These are phyloP conservation scores for Ballota nigra DNA, from an alignment of 257 asterid species.

Conservation along the genomic window DNA sequence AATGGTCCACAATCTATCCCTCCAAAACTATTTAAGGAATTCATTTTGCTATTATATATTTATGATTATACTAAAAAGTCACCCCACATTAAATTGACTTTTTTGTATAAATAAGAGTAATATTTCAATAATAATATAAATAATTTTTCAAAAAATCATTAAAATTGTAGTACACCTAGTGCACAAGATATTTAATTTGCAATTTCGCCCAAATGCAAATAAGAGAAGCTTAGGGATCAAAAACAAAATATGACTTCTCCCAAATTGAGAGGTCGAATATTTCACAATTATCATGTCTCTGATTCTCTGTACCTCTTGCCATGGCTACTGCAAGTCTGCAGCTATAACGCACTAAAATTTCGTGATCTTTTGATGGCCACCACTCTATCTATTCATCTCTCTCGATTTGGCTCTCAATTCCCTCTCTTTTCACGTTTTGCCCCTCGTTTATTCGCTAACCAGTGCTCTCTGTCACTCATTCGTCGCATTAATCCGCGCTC, in stretches of 20 bases:
- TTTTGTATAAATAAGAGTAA: no score
- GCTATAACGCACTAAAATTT: neutral
- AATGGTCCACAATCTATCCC: no score
- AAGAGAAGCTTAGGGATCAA: neutral
- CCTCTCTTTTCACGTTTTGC: slow-evolving; percentile 36
- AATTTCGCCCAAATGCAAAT: neutral
- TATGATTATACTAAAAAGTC: no score
- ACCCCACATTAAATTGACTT: no score
- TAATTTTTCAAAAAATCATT: no score
- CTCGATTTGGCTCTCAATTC: slow-evolving; percentile 41
- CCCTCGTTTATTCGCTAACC: slow-evolving; percentile 26
- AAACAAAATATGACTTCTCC: neutral
- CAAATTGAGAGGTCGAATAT: neutral
- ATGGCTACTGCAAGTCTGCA: slow-evolving; percentile 11
- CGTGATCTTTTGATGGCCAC: slow-evolving; percentile 42
- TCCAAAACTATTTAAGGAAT: no score
- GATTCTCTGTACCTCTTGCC: neutral
- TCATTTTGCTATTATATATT: no score
- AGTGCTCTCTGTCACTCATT: slow-evolving; percentile 19
- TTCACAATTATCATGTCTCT: neutral
- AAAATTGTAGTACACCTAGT: no score
- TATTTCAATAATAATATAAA: no score
- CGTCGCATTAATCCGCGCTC: slow-evolving; percentile 21
- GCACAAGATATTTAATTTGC: no score
- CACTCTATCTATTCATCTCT: slow-evolving; percentile 39